Evolutionary conservation across 2,329 filamentous ascomycete species (phyloP), one percentile per base, ranked within the genome.

Genomic region (Beauveria sp.): DNA sequence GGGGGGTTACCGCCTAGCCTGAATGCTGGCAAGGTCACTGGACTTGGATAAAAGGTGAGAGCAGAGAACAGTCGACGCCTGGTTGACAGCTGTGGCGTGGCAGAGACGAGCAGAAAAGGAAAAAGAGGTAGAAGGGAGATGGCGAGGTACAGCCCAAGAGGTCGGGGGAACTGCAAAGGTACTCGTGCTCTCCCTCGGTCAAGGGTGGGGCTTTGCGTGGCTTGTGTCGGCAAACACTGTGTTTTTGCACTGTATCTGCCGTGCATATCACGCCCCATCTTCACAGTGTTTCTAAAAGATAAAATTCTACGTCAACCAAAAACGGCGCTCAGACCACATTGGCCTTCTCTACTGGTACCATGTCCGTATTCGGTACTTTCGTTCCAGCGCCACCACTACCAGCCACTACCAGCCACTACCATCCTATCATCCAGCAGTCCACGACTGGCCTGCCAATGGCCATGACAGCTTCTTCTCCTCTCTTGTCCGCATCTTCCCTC

Each of bases 1-100:
- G 60, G 60, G 46, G 67, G 14, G 24, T 14, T 24, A 26, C 24
- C 16, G 70, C 66, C 67, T 65, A 24, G 45, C 38, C 40, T 28
- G 53, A 24, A 20, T 10, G 52, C 52, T 55, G 54, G 42, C 40
- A 45, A 58, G 55, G 55, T 58, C 55, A 58, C 55, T 58, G 43
- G 55, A 58, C 55, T 58, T 38, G 40, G 54, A 22, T 6, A n/a
- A 54, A 16, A 55, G 40, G 52, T 56, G 53, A 56, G 53, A 46
- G 22, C 2, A 7, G 22, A 42, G 2, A 42, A 20, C 49, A 22
- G 46, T 31, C 28, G 28, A 31, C 28, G 10, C 3, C 31, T 34
- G 31, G 9, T 34, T 34, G 12, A 38, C 34, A 38, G 34, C 34
- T 14, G 12, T 6, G 34, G 26, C 6, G 49, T 18, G n/a, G n/a